Percentiles rank a stretch among this genome's conserved stretches.
Conservation (phyloP, 306 rosid genomes). For the Myrica gale region DNA sequence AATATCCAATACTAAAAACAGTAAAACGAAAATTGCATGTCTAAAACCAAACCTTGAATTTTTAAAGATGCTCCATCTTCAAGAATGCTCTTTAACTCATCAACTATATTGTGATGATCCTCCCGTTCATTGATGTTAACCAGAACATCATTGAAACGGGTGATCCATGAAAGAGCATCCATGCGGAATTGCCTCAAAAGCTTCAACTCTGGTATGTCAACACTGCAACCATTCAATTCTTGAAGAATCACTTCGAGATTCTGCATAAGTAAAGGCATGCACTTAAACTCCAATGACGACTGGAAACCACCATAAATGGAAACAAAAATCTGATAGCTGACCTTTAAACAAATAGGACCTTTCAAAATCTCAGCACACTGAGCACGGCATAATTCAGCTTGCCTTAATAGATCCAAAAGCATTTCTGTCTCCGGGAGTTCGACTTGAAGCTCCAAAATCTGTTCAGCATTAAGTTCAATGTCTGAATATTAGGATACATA, state of each 20-base stretch:
- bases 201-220: conserved; percentile 76
- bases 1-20: conserved; percentile 13
- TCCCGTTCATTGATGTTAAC: conserved; percentile 48
- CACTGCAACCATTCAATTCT: conserved; percentile 54
- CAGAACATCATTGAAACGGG: conserved; percentile 52
- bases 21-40: conserved; percentile 7
- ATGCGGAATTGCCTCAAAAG: conserved; percentile 57
- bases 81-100: conserved; percentile 53
- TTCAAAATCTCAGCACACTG: conserved; percentile 57
- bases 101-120: conserved; percentile 57
- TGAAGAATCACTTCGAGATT: conserved; percentile 60
- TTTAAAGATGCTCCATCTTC: conserved; percentile 70
- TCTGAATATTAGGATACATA: background rate
- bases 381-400: conserved; percentile 60
- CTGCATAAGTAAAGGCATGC: conserved; percentile 24
- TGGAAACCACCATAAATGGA: background rate
- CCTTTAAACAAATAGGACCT: conserved; percentile 70
- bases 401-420: conserved; percentile 55
- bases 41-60: conserved; percentile 66
- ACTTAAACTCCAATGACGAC: background rate
- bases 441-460: conserved; percentile 68
- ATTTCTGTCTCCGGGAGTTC: conserved; percentile 63
- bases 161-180: conserved; percentile 67
- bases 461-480: conserved; percentile 28
- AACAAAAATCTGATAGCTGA: conserved; percentile 28